Evolutionary conservation across 257 asterid genomes (phyloP).

Genomic region (Salvia hispanica): DNA sequence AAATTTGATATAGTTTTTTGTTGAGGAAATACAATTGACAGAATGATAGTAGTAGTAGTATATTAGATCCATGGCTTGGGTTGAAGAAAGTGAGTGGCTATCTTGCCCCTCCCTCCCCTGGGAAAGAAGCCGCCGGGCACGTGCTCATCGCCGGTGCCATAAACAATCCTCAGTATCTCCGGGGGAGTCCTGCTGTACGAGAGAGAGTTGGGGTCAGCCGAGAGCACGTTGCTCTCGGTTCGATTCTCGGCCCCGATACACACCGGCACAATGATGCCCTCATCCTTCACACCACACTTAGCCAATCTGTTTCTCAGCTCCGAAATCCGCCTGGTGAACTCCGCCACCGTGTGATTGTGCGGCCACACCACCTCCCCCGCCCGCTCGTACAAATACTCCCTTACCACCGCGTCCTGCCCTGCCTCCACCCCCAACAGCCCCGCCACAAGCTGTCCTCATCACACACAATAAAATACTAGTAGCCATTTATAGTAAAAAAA

Average conservation of each 20-base stretch:
- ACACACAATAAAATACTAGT: neutral
- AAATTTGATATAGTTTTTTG: no score
- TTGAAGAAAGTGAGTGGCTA: constrained; percentile 33
- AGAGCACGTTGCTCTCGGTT: constrained; percentile 41
- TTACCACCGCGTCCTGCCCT: constrained; percentile 55
- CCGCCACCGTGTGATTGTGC: constrained; percentile 41
- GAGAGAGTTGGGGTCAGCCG: constrained; percentile 47
- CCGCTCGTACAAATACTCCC: constrained; percentile 43
- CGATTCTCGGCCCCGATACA: constrained; percentile 42
- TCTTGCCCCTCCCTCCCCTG: constrained; percentile 46
- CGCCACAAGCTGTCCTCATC: constrained; percentile 36
- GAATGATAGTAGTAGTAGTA: no score
- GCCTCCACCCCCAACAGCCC: constrained; percentile 52
- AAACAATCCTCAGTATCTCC: constrained; percentile 42
- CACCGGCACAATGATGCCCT: constrained; percentile 43
- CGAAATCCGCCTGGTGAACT: constrained; percentile 43
- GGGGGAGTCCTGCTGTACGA: constrained; percentile 40
- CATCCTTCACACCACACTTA: constrained; percentile 49
- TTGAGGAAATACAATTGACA: no score
- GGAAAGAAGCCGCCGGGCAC: constrained; percentile 51
- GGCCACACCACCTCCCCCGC: constrained; percentile 40
- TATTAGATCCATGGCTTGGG: neutral
- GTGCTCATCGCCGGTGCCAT: constrained; percentile 40
- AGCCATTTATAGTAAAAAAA: no score
- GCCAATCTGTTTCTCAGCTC: constrained; percentile 43